Evolutionary conservation across 1,284 basidiomycete species (phyloP).

Genomic region (Naganishia sp.): DNA sequence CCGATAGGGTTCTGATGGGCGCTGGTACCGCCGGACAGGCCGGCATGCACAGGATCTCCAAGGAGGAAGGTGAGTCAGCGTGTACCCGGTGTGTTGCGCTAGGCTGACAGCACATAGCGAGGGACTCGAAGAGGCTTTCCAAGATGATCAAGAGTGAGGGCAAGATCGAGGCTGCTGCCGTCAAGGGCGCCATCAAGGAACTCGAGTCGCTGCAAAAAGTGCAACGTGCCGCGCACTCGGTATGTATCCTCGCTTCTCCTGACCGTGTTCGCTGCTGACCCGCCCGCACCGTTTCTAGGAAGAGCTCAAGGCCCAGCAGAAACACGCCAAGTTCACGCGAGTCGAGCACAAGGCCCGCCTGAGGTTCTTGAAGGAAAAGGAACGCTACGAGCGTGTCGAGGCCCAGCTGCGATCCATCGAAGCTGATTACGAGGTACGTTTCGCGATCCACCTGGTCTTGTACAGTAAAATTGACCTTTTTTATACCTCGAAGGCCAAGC

Average conservation of each 20-base stretch:
- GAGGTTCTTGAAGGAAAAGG: conserved; percentile 54
- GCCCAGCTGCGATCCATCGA: conserved; percentile 51
- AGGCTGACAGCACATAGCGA: conserved; percentile 38
- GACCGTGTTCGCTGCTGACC: neutral
- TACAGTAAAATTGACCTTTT: neutral
- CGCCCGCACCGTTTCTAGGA: conserved; percentile 32
- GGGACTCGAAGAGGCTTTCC: conserved; percentile 51
- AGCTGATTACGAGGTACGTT: conserved; percentile 52
- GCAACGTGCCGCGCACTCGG: conserved; percentile 48
- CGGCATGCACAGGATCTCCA: conserved; percentile 31
- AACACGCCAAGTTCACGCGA: conserved; percentile 52
- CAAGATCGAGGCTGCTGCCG: conserved; percentile 48
- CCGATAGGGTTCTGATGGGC: conserved; percentile 29
- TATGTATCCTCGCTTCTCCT: conserved; percentile 15
- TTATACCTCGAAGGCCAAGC: conserved; percentile 28
- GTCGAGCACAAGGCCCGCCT: conserved; percentile 52
- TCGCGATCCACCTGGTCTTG: neutral
- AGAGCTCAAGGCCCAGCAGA: conserved; percentile 52
- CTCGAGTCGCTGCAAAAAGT: conserved; percentile 50
- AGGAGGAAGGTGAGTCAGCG: conserved; percentile 34
- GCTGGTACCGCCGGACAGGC: conserved; percentile 26
- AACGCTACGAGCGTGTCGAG: conserved; percentile 52
- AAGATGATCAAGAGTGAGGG: conserved; percentile 55
- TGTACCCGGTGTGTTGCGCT: conserved; percentile 25
- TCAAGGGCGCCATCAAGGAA: conserved; percentile 52